Evolutionary conservation across 2,329 filamentous ascomycete genomes (phyloP), one percentile per base, ranked within the genome.

Genomic region (Calonectria crousiana): DNA sequence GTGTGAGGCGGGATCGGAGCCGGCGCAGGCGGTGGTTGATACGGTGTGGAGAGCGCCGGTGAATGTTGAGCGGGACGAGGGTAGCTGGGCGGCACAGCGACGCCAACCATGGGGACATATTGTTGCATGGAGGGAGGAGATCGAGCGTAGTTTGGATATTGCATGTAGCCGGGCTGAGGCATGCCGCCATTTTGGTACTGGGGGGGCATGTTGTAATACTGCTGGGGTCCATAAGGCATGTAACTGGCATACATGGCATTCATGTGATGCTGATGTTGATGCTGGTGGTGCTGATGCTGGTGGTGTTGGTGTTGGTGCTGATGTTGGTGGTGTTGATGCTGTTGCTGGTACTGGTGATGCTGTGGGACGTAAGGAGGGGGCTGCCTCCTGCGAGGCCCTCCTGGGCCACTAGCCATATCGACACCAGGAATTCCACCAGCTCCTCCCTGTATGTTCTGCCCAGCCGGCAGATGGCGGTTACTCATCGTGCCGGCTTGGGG

Each of bases 401-500:
- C 83, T 73, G 81, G 81, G 67, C 82, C 82, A 60, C 81, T 78
- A 71, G 78, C 75, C 82, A 84, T 85, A 79, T 82, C 85, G 78
- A 81, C 82, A 77, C 80, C 83, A 67, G 78, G 75, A 75, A 82
- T 82, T 76, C 80, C 82, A 74, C 80, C 82, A 74, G 79, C 81
- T 77, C 82, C 85, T 82, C 86, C 87, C 82, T 87, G 89, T 87
- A 91, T 89, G 84, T 89, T 89, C 86, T 92, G 92, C 90, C 93
- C 93, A 91, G 92, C 92, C 91, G 92, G 92, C 92, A 93, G 92
- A 93, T 93, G 92, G 90, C 89, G 90, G 86, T 88, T 88, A 88
- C 92, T 93, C 93, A 95, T 95, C 92, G 90, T 94, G 91, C 91
- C 92, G 91, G 90, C 90, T 87, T 91, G 89, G 90, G 90, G 79